Evolutionary conservation across 75 land plant genomes (phyloP).

Genomic region (Azolla pinnata): DNA sequence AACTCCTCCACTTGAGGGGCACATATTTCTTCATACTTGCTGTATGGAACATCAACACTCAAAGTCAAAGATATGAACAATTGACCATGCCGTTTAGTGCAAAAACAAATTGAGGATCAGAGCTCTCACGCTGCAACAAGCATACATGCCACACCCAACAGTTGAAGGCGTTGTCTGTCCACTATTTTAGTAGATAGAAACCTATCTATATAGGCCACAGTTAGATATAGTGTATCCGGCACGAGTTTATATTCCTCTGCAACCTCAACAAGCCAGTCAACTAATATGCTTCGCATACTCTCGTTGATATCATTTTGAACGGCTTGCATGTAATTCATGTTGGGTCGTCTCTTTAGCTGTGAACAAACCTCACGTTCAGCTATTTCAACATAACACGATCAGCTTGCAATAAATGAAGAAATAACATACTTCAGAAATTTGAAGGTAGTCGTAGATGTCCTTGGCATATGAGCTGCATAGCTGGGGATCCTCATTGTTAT

Average conservation of each 20-base stretch:
- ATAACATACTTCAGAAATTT: conserved; percentile 38
- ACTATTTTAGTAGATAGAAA: conserved; percentile 60
- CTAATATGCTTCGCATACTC: conserved; percentile 62
- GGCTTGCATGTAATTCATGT: conserved; percentile 47
- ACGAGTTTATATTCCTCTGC: conserved; percentile 78
- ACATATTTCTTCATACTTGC: conserved; percentile 68
- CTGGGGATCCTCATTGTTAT: conserved; percentile 27
- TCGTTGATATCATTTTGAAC: conserved; percentile 50
- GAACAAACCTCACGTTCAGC: not conserved
- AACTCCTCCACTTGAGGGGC: conserved; percentile 70
- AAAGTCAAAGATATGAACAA: not conserved
- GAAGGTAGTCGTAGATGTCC: conserved; percentile 40
- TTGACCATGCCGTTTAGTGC: not conserved
- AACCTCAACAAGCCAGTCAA: conserved; percentile 93
- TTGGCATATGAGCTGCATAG: conserved; percentile 28
- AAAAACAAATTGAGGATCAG: not conserved
- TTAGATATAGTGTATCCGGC: conserved; percentile 61
- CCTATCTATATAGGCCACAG: conserved; percentile 65
- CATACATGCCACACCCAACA: conserved; percentile 77
- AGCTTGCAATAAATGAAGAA: not conserved
- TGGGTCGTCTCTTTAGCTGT: conserved; percentile 33
- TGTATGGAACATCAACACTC: conserved; percentile 8
- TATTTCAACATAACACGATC: not conserved
- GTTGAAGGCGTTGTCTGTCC: conserved; percentile 52
- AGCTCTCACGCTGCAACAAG: conserved; percentile 61